A percentile compares a stretch with the other conserved stretches of the same genome.
These are phyloP conservation scores for Amaranthus palmeri DNA, from an alignment of 148 eudicot species.

Conservation along the genomic window DNA sequence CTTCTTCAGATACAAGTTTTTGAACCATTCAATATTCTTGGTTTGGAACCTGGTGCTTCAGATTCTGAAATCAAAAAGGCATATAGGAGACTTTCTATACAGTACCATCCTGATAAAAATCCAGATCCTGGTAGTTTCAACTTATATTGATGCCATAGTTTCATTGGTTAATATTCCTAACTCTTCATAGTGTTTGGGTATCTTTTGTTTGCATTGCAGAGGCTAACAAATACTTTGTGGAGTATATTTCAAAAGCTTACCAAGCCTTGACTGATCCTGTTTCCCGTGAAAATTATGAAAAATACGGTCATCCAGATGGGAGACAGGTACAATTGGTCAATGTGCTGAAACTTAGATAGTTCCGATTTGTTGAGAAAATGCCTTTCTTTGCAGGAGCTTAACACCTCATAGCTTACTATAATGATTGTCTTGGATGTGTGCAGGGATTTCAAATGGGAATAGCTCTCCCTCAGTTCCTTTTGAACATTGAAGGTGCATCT, in stretches of 20 bases:
- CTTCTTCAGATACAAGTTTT: constrained; percentile 58
- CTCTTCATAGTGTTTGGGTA: constrained; percentile 10
- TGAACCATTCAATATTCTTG: constrained; percentile 92
- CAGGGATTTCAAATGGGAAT: constrained; percentile 98
- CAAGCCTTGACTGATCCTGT: constrained; percentile 93
- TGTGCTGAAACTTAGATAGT: background rate
- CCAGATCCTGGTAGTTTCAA: constrained; percentile 88
- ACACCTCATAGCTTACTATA: constrained; percentile 4
- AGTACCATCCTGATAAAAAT: constrained; percentile 97
- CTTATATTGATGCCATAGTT: constrained; percentile 8
- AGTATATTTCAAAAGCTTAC: constrained; percentile 85
- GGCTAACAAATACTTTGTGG: constrained; percentile 87
- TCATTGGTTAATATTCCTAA: background rate
- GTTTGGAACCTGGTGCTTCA: constrained; percentile 83
- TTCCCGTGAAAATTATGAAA: constrained; percentile 89
- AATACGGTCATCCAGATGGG: constrained; percentile 99
- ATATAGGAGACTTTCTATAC: constrained; percentile 82
- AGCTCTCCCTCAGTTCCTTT: constrained; percentile 84
- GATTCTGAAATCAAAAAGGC: constrained; percentile 89
- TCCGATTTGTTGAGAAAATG: background rate
- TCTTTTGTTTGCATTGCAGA: constrained; percentile 37
- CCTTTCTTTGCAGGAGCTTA: background rate
- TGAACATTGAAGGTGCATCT: constrained; percentile 77
- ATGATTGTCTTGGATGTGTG: constrained; percentile 19
- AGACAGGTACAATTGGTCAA: constrained; percentile 60